Evolutionary conservation across 106 monocot species (phyloP).

Genomic region (Narthecium ossifragum): DNA sequence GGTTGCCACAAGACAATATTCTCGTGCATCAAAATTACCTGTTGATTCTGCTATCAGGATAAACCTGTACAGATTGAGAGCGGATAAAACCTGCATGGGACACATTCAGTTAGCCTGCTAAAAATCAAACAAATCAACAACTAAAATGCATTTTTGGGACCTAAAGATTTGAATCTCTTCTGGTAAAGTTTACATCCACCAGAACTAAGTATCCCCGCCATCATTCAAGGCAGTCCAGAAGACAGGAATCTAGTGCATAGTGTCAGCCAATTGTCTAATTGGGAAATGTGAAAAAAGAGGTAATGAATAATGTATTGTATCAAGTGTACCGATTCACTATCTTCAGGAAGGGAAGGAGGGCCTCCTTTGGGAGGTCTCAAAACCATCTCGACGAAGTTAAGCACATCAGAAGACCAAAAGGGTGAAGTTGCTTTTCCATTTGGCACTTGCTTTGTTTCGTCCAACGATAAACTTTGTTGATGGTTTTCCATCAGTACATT

Average conservation of each 20-base stretch:
- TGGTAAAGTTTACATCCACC: too few species aligned
- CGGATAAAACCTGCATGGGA: constrained; percentile 65
- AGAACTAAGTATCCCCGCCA: too few species aligned
- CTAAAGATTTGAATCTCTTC: too few species aligned
- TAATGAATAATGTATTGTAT: neutral
- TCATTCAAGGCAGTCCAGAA: too few species aligned
- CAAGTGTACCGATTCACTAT: constrained; percentile 57
- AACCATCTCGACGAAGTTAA: constrained; percentile 69
- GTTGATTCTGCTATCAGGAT: constrained; percentile 63
- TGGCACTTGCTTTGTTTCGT: constrained; percentile 8
- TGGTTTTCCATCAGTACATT: constrained; percentile 24
- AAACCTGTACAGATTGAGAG: constrained; percentile 88
- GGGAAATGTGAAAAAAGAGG: neutral
- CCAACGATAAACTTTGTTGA: constrained; percentile 4
- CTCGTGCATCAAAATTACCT: constrained; percentile 42
- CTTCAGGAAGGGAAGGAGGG: constrained; percentile 77
- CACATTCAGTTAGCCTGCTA: neutral
- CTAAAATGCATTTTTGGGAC: too few species aligned
- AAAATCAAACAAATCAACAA: neutral
- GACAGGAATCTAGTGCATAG: too few species aligned
- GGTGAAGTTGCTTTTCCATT: constrained; percentile 7
- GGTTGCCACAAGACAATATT: too few species aligned
- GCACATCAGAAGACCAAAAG: constrained; percentile 40
- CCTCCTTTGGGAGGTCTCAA: constrained; percentile 84
- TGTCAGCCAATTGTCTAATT: too few species aligned